phyloP scores from a whole-genome alignment of 23 red algal species.

The Rhodosorus marinus region DNA sequence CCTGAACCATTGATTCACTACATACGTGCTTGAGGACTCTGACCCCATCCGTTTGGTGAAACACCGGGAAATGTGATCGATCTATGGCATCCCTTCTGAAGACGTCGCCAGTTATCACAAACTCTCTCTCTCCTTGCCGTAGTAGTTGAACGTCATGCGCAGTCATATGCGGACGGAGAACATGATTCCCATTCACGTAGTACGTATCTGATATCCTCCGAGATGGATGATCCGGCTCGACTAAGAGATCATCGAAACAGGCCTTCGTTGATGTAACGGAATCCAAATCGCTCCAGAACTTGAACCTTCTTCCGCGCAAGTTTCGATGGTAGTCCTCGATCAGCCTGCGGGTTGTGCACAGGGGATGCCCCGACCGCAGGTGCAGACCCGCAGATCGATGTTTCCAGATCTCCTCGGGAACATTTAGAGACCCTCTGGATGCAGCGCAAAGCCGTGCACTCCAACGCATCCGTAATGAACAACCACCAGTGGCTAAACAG shows the following conservation, averaged over 20 bases:
- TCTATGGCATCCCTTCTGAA: conserved; percentile 91
- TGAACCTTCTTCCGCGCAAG: background rate
- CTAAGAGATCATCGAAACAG: conserved; percentile 85
- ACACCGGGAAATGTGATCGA: conserved; percentile 81
- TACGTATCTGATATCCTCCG: conserved; percentile 77
- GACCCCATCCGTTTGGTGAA: conserved; percentile 87
- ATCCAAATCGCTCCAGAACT: conserved; percentile 11
- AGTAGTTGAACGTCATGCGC: conserved; percentile 56
- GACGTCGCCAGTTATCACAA: conserved; percentile 71
- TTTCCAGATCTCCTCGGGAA: background rate
- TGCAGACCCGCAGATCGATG: background rate
- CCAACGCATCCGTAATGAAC: too few relatives aligned
- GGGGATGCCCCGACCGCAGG: background rate
- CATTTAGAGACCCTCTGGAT: too few relatives aligned
- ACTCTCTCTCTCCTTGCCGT: conserved; percentile 19
- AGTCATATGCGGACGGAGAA: conserved; percentile 94
- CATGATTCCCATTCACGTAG: conserved; percentile 31
- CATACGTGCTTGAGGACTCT: conserved; percentile 16
- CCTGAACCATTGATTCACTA: conserved; percentile 12
- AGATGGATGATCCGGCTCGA: conserved; percentile 41
- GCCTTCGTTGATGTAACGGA: conserved; percentile 27
- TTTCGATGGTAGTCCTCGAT: background rate
- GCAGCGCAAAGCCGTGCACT: too few relatives aligned
- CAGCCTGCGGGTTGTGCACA: background rate
- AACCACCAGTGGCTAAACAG: too few relatives aligned